Evolutionary conservation across 2,329 filamentous ascomycete genomes (phyloP).

Genomic region (Venturia effusa): DNA sequence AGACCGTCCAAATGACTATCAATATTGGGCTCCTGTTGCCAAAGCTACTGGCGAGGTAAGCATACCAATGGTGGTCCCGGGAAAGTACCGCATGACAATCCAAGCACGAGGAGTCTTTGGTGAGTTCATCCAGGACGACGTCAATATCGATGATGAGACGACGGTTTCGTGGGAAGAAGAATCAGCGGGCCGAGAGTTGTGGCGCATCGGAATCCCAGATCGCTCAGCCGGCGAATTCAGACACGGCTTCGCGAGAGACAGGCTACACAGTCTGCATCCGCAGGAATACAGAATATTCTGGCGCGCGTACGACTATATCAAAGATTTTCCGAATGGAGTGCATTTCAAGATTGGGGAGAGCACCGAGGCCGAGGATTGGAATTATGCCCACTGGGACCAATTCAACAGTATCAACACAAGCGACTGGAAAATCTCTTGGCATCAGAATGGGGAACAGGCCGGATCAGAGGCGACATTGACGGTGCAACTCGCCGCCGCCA

Average conservation of each 20-base stretch:
- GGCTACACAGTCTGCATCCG: conserved; percentile 34
- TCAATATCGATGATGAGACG: conserved; percentile 31
- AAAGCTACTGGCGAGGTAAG: conserved; percentile 35
- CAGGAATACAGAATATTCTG: conserved; percentile 53
- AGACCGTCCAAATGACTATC: conserved; percentile 41
- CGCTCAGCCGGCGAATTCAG: conserved; percentile 50
- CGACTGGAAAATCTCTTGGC: background rate
- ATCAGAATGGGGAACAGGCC: background rate
- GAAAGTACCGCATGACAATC: conserved; percentile 51
- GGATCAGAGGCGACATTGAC: conserved; percentile 43
- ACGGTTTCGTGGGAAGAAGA: conserved; percentile 43
- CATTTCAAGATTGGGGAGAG: conserved; percentile 46
- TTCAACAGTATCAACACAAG: background rate
- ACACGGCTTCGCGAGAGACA: conserved; percentile 43
- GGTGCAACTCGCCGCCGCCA: conserved; percentile 51
- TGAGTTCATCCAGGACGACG: conserved; percentile 43
- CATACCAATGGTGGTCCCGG: conserved; percentile 45
- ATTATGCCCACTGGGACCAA: conserved; percentile 57
- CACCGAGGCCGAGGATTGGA: conserved; percentile 40
- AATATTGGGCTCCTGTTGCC: conserved; percentile 51
- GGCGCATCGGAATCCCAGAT: conserved; percentile 52
- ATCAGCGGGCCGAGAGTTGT: conserved; percentile 47
- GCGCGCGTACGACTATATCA: conserved; percentile 47
- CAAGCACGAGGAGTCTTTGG: conserved; percentile 54
- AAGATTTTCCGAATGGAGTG: conserved; percentile 49